Evolutionary conservation across 1,139 yeast species (phyloP), one percentile per base, ranked within the genome.

Genomic region (Meyerozyma sp.): DNA sequence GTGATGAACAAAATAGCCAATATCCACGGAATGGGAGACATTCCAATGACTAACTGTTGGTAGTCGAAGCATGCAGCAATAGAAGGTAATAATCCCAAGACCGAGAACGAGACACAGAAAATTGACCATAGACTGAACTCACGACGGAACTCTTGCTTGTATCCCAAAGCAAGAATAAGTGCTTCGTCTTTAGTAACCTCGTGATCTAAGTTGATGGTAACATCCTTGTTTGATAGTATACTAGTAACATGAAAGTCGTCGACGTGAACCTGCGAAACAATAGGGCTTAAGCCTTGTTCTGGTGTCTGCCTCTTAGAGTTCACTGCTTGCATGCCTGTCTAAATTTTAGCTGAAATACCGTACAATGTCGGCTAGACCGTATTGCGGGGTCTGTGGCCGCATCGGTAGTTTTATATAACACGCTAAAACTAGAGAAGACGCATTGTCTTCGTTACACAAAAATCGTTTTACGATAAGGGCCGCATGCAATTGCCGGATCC

Each of bases 81-180:
- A 9, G 89, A 82, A 2, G 93, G 91, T 44, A 84, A 69, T 44
- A 84, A 68, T 6, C 90, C 87, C 56, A 84, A 70, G 43, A 84
- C 87, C 11, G 87, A 79, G 62, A 84, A 84, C 11, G 89, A 82
- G 25, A 83, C 87, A 36, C 83, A 79, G 48, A 84, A 77, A 1
- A 84, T 75, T 4, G 86, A 73, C 68, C 80, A 74, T 23, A 81
- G 58, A 5, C 80, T 73, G 49, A 82, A 81, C 52, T 84, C 88
- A 59, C 93, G 77, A 55, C 79, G 79, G 59, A 84, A 80, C 56
- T 84, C 91, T 52, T 80, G 87, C 56, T 81, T 81, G 58, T 84
- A 84, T 37, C 93, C 93, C 54, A 84, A 69, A 14, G 84, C 83
- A 53, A 79, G 59, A 41, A 79, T 77, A 60, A 73, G 64, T 13